Conservation (phyloP, 1,139 yeast genomes). For the Candida gigantensis region DNA sequence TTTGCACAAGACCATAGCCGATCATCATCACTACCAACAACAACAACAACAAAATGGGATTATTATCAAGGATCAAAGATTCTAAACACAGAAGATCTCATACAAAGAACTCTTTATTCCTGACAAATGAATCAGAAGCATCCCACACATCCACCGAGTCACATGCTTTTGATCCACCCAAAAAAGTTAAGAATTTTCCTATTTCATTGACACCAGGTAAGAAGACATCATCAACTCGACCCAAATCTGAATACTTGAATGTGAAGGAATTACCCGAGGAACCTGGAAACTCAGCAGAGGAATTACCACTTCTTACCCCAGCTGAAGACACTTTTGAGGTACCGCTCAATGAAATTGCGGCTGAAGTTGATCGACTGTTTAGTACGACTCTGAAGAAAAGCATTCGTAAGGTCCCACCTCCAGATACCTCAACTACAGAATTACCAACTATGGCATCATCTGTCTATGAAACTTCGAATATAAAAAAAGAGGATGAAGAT, state of each 20-base stretch:
- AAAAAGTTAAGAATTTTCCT: constrained; percentile 11
- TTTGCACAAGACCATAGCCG: too few relatives aligned
- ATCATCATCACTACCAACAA: too few relatives aligned
- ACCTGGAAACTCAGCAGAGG: background rate
- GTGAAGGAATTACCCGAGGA: background rate
- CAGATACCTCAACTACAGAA: too few relatives aligned
- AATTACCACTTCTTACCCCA: constrained; percentile 2
- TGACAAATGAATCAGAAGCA: constrained; percentile 34
- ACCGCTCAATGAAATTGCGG: background rate
- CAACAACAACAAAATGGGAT: too few relatives aligned
- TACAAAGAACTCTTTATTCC: constrained; percentile 23
- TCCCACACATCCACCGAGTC: constrained; percentile 35
- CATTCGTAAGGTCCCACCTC: too few relatives aligned
- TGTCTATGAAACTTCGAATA: too few relatives aligned
- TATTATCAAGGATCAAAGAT: constrained; percentile 21
- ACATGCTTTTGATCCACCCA: constrained; percentile 13
- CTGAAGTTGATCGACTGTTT: background rate
- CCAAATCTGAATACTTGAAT: constrained; percentile 1
- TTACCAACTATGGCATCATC: too few relatives aligned
- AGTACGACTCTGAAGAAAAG: background rate
- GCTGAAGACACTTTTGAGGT: background rate
- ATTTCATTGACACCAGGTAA: constrained; percentile 14
- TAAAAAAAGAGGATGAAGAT: too few relatives aligned
- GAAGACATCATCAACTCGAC: background rate
- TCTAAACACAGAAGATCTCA: constrained; percentile 10